A percentile compares a stretch with the other conserved stretches of the same genome.
These are phyloP conservation scores for Gossypium turneri DNA, from an alignment of 345 rosid species.

Conservation along the genomic window DNA sequence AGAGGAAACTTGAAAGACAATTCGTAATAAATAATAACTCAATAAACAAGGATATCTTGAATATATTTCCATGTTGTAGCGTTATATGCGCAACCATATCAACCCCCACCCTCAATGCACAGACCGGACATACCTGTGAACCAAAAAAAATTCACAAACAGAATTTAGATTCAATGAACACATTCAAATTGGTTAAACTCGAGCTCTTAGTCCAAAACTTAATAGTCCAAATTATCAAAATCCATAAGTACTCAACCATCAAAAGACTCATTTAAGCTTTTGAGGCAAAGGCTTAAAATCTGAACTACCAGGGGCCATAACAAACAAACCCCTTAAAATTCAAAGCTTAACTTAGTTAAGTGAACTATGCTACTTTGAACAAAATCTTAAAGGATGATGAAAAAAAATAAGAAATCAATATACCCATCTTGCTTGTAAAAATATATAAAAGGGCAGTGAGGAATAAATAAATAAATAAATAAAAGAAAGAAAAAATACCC, in stretches of 20 bases:
- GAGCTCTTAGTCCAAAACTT: background rate
- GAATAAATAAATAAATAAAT: conserved; percentile 16
- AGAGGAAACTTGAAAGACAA: background rate
- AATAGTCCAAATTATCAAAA: background rate
- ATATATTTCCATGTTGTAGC: conserved; percentile 80
- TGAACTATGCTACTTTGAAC: background rate
- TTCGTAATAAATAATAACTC: conserved; percentile 1
- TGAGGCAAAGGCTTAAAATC: background rate
- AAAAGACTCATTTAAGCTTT: background rate
- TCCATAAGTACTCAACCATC: background rate
- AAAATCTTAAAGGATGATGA: background rate
- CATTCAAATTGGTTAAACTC: background rate
- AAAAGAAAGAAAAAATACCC: conserved; percentile 30
- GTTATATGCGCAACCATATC: conserved; percentile 99
- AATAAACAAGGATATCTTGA: conserved; percentile 78
- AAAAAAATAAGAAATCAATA: background rate
- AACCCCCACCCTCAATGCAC: conserved; percentile 76
- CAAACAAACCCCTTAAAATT: background rate
- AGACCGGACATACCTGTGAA: conserved; percentile 88
- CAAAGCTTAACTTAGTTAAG: background rate
- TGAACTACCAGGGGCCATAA: background rate
- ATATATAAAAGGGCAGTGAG: conserved; percentile 1
- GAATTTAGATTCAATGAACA: conserved; percentile 1
- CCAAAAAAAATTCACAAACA: conserved; percentile 10
- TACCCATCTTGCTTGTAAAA: background rate